Percentiles rank a stretch among this genome's conserved stretches.
Evolutionary conservation across 257 asterid species (phyloP).

Genomic region (Penstemon eatonii): DNA sequence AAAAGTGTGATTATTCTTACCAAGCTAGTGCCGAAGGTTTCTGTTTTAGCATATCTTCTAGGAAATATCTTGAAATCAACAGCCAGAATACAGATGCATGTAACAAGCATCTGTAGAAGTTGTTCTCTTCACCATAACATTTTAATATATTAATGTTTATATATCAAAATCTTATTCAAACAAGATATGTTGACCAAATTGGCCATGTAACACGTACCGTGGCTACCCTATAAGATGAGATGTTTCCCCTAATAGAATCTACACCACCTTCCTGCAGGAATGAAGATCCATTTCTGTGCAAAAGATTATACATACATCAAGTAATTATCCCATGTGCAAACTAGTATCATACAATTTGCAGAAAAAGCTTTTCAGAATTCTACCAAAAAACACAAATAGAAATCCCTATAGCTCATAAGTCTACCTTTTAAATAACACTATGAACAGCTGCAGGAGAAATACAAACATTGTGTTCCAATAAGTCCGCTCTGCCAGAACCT

Average conservation of each 20-base stretch:
- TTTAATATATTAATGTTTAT: neutral
- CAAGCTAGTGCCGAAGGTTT: conserved; percentile 93
- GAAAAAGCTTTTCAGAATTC: conserved; percentile 22
- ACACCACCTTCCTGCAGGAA: conserved; percentile 52
- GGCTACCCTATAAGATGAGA: conserved; percentile 78
- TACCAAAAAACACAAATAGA: neutral
- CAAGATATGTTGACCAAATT: neutral
- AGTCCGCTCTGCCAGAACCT: conserved; percentile 83
- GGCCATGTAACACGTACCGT: conserved; percentile 49
- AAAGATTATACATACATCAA: conserved; percentile 43
- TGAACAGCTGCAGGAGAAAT: conserved; percentile 45
- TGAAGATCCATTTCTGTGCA: conserved; percentile 60
- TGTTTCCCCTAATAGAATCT: conserved; percentile 47
- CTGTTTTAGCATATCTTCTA: conserved; percentile 91
- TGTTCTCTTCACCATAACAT: conserved; percentile 24
- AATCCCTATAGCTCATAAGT: conserved; percentile 9
- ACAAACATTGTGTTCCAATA: conserved; percentile 45
- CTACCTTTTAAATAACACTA: conserved; percentile 54
- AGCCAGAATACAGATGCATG: conserved; percentile 83
- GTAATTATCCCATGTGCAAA: conserved; percentile 18
- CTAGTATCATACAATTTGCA: conserved; percentile 18
- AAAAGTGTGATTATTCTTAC: conserved; percentile 40
- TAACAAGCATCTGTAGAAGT: conserved; percentile 72
- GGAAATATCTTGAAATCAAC: conserved; percentile 97
- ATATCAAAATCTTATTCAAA: conserved; percentile 20